A percentile compares a stretch with the other conserved stretches of the same genome.
Conservation (phyloP, 2,329 filamentous ascomycete genomes). For the Penicillium nordicum region DNA sequence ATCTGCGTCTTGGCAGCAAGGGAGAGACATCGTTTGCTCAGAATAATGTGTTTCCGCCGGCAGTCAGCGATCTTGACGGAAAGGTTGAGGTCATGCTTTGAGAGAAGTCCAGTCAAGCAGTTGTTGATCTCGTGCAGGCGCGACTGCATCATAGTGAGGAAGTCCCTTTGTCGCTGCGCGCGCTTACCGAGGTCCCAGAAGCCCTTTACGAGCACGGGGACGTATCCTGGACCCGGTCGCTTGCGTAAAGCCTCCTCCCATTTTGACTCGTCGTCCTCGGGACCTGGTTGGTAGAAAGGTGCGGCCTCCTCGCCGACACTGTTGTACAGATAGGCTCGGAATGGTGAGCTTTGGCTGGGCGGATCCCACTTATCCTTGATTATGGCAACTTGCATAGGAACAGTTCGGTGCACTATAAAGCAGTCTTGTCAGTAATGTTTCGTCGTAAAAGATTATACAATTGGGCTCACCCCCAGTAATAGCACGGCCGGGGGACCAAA, state of each 20-base stretch:
- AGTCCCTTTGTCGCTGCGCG: conserved; percentile 55
- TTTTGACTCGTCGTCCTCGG: conserved; percentile 57
- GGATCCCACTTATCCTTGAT: conserved; percentile 62
- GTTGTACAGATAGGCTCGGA: conserved; percentile 64
- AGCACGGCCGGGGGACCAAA: conserved; percentile 45
- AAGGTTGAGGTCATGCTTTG: conserved; percentile 59
- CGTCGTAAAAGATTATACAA: conserved; percentile 10
- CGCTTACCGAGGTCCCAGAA: conserved; percentile 59
- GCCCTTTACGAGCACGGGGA: conserved; percentile 59
- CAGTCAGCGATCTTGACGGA: conserved; percentile 58
- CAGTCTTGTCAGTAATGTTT: conserved; percentile 10
- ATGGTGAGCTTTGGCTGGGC: conserved; percentile 48
- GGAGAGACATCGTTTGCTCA: conserved; percentile 58
- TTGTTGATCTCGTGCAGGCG: conserved; percentile 65
- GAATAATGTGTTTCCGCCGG: conserved; percentile 56
- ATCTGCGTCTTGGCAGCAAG: conserved; percentile 64
- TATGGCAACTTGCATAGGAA: conserved; percentile 59
- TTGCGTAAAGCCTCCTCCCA: conserved; percentile 64
- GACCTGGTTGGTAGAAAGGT: conserved; percentile 58
- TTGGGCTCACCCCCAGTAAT: conserved; percentile 39
- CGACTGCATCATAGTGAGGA: conserved; percentile 55
- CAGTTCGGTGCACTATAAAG: conserved; percentile 54
- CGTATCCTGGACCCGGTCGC: conserved; percentile 55
- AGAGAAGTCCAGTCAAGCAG: conserved; percentile 56
- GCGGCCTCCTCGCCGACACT: conserved; percentile 56